Evolutionary conservation across 2,329 filamentous ascomycete species (phyloP), one percentile per base, ranked within the genome.

Genomic region (Aspergillus arachidicola): DNA sequence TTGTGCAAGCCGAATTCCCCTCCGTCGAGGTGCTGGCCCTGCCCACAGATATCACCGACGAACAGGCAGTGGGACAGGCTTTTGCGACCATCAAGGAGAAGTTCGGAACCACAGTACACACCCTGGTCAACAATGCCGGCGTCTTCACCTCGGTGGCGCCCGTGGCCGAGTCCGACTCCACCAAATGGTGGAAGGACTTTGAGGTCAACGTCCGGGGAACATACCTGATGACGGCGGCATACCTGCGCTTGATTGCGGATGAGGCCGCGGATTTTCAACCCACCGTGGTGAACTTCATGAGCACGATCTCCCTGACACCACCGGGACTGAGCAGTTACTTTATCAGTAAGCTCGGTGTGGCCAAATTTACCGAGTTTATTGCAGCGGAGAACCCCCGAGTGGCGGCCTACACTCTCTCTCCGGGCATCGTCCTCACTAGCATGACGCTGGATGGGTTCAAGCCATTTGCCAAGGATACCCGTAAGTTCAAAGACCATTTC

Each of bases 341-440:
- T 34, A 55, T 55, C 23, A 55, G 51, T 55, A 55, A 55, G 51
- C 51, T 55, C 5, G 28, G 12, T 4, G 51, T 55, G 28, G 28
- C 51, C 28, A 55, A 55, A 12, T 55, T 55, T 6, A 55, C 51
- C 12, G 51, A 55, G 51, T 55, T 55, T n/a, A 9, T 55, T 21
- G 28, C 23, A 21, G 28, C 51, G 10, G 51, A 55, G 19, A 55
- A 55, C 28, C 28, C 51, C 28, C 51, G 51, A 10, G 51, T 55
- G 16, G 51, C 51, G 6, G 38, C 38, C 38, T 41, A 41, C 19
- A 41, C 16, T n/a, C 38, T 41, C 38, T 6, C 38, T n/a, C 38
- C 38, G 1, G 38, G 38, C 16, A 41, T 41, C 3, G 38, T 41
- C 38, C 38, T 41, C 5, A 41, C 38, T 9, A 41, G 38, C 16